Base-by-base conservation (phyloP, 169 alveolate genomes). In the Perkinsus marinus region DNA sequence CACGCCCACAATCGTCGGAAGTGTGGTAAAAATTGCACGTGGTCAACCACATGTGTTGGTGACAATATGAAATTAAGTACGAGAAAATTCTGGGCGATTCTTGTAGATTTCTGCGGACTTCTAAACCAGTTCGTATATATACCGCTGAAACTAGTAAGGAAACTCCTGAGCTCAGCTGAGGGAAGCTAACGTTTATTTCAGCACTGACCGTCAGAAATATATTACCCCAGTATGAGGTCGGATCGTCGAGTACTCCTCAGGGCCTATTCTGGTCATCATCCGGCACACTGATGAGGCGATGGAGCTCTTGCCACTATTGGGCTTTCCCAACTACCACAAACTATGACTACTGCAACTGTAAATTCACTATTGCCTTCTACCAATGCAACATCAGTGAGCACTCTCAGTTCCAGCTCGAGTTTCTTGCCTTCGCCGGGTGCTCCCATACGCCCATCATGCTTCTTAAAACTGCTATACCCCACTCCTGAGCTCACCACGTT, bases 361-460 rank as follows among this genome's bases (percentile, higher is more conserved):
- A 10, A 3, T 3, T 6, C 46, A 41, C 19, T 10, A 57, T 13
- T 16, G 3, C 36, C 37, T 13, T 16, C 9, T 57, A 57, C 79
- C 39, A 89, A 68, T 34, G 47, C 39, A 6, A 89, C 89, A 37
- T 68, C 89, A 38, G 43, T 69, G 68, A 91, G 37, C 36, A 93
- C 39, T 0, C 95, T 79, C 43, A 92, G 89, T 79, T 93, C 95
- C 91, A 93, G 92, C 92, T 93, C 95, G 39, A 93, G 94, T 9
- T 3, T 10, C 7, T 2, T 39, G 91, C 68, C 37, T 89, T 93
- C 94, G 17, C 95, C 95, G 7, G 92, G 90, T 90, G 93, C 90
- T 10, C 89, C 89, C 68, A 17, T 68, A n/a, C 93, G 57, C 6
- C 91, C 92, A 30, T 34, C 68, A 22, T 57, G 79, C 79, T 57